Conservation (phyloP, 371 early-diverging fungal species). For the Mortierella sp. region DNA sequence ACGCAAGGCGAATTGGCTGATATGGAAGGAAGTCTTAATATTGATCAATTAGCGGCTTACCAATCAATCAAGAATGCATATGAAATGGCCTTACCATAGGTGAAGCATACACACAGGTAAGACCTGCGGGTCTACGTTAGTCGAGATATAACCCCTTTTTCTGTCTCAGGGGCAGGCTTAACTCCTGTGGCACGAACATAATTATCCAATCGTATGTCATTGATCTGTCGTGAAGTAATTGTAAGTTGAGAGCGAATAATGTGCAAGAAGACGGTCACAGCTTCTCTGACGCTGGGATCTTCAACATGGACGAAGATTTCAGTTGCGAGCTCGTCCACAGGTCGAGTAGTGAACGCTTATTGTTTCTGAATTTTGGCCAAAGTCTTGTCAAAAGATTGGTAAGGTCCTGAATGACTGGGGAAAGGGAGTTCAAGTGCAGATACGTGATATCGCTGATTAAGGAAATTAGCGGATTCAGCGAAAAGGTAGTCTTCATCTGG, state of each 20-base stretch:
- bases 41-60: too few relatives aligned
- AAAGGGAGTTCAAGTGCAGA: neutral
- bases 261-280: neutral
- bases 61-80: too few relatives aligned
- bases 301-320: neutral
- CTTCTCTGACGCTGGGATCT: neutral
- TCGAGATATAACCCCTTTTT: too few relatives aligned
- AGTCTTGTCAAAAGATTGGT: neutral
- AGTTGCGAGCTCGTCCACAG: neutral
- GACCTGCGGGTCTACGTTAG: too few relatives aligned
- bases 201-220: constrained; percentile 4
- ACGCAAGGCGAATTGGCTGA: too few relatives aligned
- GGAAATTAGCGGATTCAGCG: neutral
- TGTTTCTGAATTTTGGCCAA: constrained; percentile 2
- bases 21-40: too few relatives aligned
- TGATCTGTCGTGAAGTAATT: constrained; percentile 4
- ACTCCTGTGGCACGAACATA: constrained; percentile 10
- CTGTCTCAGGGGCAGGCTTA: constrained; percentile 6
- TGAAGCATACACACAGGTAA: too few relatives aligned
- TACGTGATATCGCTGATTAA: constrained; percentile 1
- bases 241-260: constrained; percentile 8
- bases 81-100: too few relatives aligned
- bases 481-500: neutral
- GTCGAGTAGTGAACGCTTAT: neutral
- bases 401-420: neutral